phyloP scores from a whole-genome alignment of 352 stramenopile species.

The Phytophthora cactorum region DNA sequence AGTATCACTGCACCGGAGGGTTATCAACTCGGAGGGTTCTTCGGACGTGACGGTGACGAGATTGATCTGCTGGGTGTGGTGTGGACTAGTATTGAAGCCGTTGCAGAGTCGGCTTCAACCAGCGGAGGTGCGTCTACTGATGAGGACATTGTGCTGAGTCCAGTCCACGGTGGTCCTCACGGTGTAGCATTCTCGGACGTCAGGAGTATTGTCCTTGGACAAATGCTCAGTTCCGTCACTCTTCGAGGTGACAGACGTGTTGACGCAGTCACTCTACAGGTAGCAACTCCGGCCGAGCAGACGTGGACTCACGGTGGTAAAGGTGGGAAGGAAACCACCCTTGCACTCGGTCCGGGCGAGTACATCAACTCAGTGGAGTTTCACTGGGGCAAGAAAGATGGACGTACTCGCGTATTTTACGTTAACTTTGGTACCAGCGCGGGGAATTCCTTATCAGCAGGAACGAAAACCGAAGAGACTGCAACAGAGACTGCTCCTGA shows the following conservation, averaged over 20 bases:
- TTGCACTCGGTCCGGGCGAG: conserved; percentile 37
- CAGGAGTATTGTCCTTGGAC: background rate
- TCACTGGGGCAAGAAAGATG: conserved; percentile 22
- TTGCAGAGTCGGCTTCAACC: conserved; percentile 8
- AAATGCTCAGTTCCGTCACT: background rate
- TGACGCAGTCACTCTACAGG: background rate
- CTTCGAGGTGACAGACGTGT: background rate
- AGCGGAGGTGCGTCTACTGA: conserved; percentile 6
- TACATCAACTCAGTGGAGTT: conserved; percentile 16
- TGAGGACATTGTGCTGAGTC: conserved; percentile 18
- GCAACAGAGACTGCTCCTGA: conserved; percentile 11
- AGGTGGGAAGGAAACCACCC: conserved; percentile 33
- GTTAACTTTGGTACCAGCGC: conserved; percentile 26
- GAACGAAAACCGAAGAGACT: conserved; percentile 18
- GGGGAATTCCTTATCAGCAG: conserved; percentile 10
- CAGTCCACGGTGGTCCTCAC: conserved; percentile 18
- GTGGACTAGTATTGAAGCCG: conserved; percentile 18
- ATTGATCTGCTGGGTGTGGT: conserved; percentile 28
- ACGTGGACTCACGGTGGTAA: conserved; percentile 43
- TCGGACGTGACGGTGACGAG: conserved; percentile 18
- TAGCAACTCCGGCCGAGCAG: background rate
- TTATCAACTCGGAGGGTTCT: conserved; percentile 32
- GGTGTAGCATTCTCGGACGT: conserved; percentile 19
- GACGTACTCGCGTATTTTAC: conserved; percentile 26
- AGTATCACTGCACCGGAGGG: conserved; percentile 26